These are phyloP conservation scores for Pseudogymnoascus sp. DNA, from an alignment of 2,329 filamentous ascomycete genomes.

Conservation along the genomic window DNA sequence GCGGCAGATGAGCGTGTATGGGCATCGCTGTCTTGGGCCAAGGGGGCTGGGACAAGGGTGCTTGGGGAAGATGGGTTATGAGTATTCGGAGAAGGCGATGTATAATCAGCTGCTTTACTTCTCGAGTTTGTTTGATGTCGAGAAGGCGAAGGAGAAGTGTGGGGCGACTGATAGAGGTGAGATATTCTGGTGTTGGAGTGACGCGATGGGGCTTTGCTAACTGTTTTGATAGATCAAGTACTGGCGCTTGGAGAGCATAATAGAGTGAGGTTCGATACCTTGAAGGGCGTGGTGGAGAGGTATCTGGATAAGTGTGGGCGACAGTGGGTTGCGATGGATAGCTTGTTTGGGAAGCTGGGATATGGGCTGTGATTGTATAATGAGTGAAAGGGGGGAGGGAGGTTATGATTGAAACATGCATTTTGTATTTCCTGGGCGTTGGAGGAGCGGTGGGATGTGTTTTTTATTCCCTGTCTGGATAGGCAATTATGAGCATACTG, in stretches of 20 bases:
- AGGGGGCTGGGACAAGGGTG: slow-evolving; percentile 78
- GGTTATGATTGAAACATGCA: slow-evolving; percentile 4
- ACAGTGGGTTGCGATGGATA: slow-evolving; percentile 92
- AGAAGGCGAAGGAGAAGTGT: slow-evolving; percentile 57
- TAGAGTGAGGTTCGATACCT: slow-evolving; percentile 63
- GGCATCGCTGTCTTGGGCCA: slow-evolving; percentile 79
- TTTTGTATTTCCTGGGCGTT: slow-evolving; percentile 5
- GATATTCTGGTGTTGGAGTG: not conserved
- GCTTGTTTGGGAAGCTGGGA: slow-evolving; percentile 63
- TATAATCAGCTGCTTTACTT: slow-evolving; percentile 95
- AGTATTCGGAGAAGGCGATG: slow-evolving; percentile 77
- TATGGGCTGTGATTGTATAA: slow-evolving; percentile 31
- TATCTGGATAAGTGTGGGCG: slow-evolving; percentile 85
- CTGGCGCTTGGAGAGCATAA: slow-evolving; percentile 73
- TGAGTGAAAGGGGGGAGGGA: not conserved
- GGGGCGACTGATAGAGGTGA: slow-evolving; percentile 38
- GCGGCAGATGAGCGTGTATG: slow-evolving; percentile 87
- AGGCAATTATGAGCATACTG: not conserved
- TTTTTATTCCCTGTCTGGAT: slow-evolving; percentile 8
- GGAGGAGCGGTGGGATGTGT: not conserved
- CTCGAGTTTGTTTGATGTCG: slow-evolving; percentile 76
- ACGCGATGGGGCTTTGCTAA: slow-evolving; percentile 18
- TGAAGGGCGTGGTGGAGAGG: slow-evolving; percentile 68
- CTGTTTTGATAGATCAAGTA: slow-evolving; percentile 36
- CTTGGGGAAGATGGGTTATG: slow-evolving; percentile 77